Conservation (phyloP, 257 asterid genomes). For the Coffea eugenioides region DNA sequence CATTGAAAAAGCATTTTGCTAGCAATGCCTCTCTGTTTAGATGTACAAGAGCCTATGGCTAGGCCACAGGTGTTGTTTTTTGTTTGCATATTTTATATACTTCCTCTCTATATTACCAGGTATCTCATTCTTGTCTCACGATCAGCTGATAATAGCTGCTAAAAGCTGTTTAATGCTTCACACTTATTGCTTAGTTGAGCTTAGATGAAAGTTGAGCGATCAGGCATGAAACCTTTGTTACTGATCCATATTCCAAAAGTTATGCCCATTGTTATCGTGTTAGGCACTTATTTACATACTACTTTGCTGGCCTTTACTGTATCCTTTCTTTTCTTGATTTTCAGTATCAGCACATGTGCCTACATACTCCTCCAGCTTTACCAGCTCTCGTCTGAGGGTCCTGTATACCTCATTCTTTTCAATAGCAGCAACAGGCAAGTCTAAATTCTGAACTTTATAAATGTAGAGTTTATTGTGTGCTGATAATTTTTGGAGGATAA, state of each 20-base stretch:
- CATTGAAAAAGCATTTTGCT: background rate
- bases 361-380: constrained; percentile 66
- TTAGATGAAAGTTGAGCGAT: background rate
- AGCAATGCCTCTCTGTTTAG: background rate
- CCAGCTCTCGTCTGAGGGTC: constrained; percentile 59
- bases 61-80: background rate
- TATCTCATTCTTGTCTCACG: background rate
- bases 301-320: too few relatives aligned
- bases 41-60: background rate
- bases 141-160: background rate
- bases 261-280: background rate
- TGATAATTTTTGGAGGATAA: too few relatives aligned
- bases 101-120: background rate
- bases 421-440: constrained; percentile 64
- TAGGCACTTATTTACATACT: background rate
- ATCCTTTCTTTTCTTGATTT: constrained; percentile 18
- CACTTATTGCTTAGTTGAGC: background rate
- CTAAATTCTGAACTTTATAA: too few relatives aligned
- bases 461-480: background rate
- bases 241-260: background rate
- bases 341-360: constrained; percentile 59
- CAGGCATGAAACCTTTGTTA: background rate
- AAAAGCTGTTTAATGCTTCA: background rate
- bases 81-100: background rate
- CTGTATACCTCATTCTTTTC: constrained; percentile 55